A percentile compares a stretch with the other conserved stretches of the same genome.
Evolutionary conservation across 176 grass and related monocot species (phyloP).

Genomic region (Tuctoria greenei): DNA sequence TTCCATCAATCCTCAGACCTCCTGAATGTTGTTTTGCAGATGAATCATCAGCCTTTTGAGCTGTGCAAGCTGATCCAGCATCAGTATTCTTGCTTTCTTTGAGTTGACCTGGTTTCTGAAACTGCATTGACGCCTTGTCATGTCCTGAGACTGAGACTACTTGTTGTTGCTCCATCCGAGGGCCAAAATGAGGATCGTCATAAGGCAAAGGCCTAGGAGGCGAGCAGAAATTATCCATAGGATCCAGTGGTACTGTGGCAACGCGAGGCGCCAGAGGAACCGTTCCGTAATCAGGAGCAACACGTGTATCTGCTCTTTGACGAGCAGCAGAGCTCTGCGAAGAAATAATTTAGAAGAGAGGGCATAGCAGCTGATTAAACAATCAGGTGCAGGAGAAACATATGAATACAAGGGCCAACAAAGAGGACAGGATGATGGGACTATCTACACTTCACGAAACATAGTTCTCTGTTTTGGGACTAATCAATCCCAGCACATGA

Average conservation of each 20-base stretch:
- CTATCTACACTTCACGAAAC: neutral
- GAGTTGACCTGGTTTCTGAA: constrained; percentile 29
- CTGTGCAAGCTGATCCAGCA: constrained; percentile 27
- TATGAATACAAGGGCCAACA: constrained; percentile 6
- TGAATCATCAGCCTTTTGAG: constrained; percentile 21
- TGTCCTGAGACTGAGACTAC: constrained; percentile 21
- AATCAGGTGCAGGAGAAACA: neutral
- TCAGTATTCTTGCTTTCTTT: constrained; percentile 32
- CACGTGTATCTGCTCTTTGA: constrained; percentile 52
- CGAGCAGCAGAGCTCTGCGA: constrained; percentile 45
- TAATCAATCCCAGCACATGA: neutral
- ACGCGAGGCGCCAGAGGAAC: constrained; percentile 21
- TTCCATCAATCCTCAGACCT: constrained; percentile 17
- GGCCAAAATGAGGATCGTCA: constrained; percentile 60
- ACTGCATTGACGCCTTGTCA: constrained; percentile 42
- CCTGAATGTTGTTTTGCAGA: constrained; percentile 37
- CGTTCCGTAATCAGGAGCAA: constrained; percentile 51
- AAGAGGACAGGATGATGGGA: neutral
- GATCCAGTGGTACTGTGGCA: constrained; percentile 27
- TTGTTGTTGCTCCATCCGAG: constrained; percentile 19
- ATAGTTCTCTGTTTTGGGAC: neutral
- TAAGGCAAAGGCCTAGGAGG: constrained; percentile 76
- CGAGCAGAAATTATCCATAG: constrained; percentile 49
- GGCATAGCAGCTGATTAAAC: constrained; percentile 5
- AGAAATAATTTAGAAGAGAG: constrained; percentile 13